Percentiles rank a stretch among this genome's conserved stretches.
These are phyloP conservation scores for Vitis hybrid DNA, from an alignment of 177 flowering plant species.

Conservation along the genomic window DNA sequence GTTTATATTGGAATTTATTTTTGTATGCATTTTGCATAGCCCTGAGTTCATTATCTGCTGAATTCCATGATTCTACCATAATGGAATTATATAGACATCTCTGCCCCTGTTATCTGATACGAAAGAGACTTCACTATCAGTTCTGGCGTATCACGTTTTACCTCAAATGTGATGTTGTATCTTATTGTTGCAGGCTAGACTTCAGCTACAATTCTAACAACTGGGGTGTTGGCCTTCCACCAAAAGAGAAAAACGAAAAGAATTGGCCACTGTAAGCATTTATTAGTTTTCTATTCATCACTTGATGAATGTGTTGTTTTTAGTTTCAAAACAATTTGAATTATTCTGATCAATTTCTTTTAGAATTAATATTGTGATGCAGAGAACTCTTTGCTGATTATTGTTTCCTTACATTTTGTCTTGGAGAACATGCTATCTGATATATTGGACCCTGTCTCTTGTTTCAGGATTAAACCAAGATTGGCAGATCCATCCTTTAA, in stretches of 20 bases:
- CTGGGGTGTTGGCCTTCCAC: constrained; percentile 98
- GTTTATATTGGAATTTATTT: background rate
- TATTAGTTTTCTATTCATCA: background rate
- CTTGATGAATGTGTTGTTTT: background rate
- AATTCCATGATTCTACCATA: background rate
- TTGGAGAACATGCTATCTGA: background rate
- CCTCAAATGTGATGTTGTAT: constrained; percentile 2
- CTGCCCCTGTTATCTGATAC: background rate
- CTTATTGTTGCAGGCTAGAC: constrained; percentile 59
- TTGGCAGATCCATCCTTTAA: constrained; percentile 77
- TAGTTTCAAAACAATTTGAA: background rate
- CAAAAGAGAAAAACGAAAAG: constrained; percentile 73
- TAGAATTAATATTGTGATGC: background rate
- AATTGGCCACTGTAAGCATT: constrained; percentile 85
- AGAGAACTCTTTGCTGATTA: background rate
- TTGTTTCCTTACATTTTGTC: constrained; percentile 1
- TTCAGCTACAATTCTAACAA: constrained; percentile 81
- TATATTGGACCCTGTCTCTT: background rate
- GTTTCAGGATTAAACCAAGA: constrained; percentile 76
- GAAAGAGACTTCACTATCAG: background rate
- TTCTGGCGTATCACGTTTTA: background rate
- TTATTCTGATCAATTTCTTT: background rate
- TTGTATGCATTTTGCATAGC: background rate
- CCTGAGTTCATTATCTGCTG: background rate
- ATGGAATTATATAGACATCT: background rate